Evolutionary conservation across 2,329 filamentous ascomycete species (phyloP).

Genomic region (Orbilia blumenaviensis): DNA sequence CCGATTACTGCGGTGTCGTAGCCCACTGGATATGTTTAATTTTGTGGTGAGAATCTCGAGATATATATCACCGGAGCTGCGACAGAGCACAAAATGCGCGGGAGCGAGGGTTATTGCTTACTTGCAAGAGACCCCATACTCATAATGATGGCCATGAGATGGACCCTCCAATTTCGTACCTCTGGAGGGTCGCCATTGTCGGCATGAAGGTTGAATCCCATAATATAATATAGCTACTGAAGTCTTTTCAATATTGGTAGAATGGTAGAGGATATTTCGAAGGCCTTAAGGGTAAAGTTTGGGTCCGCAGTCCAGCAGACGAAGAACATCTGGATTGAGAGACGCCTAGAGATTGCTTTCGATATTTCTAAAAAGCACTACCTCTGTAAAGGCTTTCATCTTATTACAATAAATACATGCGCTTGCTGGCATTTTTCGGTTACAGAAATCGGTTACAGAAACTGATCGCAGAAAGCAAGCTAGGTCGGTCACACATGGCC

Average conservation of each 20-base stretch:
- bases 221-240: too few species aligned
- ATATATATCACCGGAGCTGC: neutral
- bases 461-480: too few species aligned
- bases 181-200: constrained; percentile 32
- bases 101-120: constrained; percentile 27
- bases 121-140: constrained; percentile 48
- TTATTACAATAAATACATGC: too few species aligned
- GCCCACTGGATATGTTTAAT: constrained; percentile 44
- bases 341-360: too few species aligned
- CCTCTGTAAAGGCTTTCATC: too few species aligned
- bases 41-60: constrained; percentile 55
- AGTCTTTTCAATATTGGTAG: too few species aligned
- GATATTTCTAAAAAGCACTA: too few species aligned
- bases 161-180: constrained; percentile 37
- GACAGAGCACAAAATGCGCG: neutral
- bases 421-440: too few species aligned
- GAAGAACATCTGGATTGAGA: too few species aligned
- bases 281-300: neutral
- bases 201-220: constrained; percentile 29
- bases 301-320: too few species aligned
- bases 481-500: too few species aligned
- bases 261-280: neutral
- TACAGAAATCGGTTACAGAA: too few species aligned
- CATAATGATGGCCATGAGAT: constrained; percentile 38
- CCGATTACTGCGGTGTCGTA: constrained; percentile 79